phyloP scores from a whole-genome alignment of 2,329 filamentous ascomycete species.

The Cercospora citrullina region DNA sequence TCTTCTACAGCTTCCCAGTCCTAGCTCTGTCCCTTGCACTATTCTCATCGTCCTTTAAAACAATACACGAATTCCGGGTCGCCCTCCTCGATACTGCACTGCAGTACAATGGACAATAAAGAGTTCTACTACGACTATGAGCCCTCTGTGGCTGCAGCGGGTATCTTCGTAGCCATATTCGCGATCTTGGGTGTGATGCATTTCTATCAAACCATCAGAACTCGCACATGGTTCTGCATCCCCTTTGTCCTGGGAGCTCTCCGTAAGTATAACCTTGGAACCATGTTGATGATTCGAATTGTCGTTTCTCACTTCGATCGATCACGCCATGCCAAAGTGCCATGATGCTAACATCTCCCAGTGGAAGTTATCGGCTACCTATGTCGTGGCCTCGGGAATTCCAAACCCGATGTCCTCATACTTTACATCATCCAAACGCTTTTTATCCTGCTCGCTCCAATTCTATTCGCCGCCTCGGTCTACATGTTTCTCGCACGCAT shows the following conservation, averaged over 20 bases:
- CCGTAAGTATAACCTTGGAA: constrained; percentile 48
- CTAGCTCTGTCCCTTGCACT: neutral
- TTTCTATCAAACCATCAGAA: constrained; percentile 41
- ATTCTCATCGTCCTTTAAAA: neutral
- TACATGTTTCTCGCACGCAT: constrained; percentile 53
- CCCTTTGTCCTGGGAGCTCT: constrained; percentile 53
- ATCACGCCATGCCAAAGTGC: constrained; percentile 43
- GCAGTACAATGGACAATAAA: neutral
- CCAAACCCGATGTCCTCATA: neutral
- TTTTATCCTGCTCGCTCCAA: constrained; percentile 51
- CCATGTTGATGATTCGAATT: neutral
- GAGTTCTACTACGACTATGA: neutral
- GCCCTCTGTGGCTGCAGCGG: constrained; percentile 32
- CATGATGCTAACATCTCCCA: neutral
- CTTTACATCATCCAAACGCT: constrained; percentile 35
- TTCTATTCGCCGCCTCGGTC: constrained; percentile 52
- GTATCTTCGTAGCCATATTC: constrained; percentile 29
- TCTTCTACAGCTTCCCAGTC: neutral
- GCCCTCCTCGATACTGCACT: neutral
- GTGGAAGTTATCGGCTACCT: neutral
- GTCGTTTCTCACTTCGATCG: neutral
- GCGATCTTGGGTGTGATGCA: constrained; percentile 39
- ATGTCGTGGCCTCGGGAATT: neutral
- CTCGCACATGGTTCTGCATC: constrained; percentile 53
- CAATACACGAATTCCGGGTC: neutral